These are phyloP conservation scores for Triticum monococcum DNA, from an alignment of 176 grass and related monocot genomes.

Conservation along the genomic window DNA sequence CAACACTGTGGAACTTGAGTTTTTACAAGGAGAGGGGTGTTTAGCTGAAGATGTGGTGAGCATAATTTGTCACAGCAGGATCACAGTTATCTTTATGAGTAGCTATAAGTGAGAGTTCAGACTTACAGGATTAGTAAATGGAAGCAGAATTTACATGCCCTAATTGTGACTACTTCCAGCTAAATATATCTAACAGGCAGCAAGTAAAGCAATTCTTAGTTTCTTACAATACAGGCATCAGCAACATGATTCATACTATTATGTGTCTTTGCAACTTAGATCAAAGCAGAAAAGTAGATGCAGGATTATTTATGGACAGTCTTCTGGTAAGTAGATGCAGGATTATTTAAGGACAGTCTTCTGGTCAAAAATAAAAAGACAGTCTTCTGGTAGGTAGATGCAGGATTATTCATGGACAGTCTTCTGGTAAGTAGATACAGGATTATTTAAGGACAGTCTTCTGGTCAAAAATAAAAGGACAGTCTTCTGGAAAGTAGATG, in stretches of 20 bases:
- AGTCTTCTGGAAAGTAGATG: no score
- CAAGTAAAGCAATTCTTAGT: background rate
- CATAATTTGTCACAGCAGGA: background rate
- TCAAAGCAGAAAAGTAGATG: background rate
- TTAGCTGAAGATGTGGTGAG: background rate
- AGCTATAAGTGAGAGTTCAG: background rate
- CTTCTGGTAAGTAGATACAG: no score
- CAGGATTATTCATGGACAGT: no score
- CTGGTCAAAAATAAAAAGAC: no score
- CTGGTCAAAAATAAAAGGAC: no score
- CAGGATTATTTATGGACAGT: background rate
- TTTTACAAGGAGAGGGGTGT: background rate
- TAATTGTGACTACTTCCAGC: background rate
- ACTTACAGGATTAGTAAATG: background rate
- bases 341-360: no score
- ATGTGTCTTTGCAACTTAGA: background rate
- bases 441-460: no score
- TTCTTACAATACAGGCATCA: background rate
- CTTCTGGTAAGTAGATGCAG: no score
- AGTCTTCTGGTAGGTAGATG: no score
- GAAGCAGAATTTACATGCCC: background rate
- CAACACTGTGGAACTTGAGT: background rate
- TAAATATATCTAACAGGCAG: background rate
- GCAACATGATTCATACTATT: background rate
- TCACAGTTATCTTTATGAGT: background rate